phyloP scores from a whole-genome alignment of 2,329 filamentous ascomycete species.

The Colletotrichum australisinense region DNA sequence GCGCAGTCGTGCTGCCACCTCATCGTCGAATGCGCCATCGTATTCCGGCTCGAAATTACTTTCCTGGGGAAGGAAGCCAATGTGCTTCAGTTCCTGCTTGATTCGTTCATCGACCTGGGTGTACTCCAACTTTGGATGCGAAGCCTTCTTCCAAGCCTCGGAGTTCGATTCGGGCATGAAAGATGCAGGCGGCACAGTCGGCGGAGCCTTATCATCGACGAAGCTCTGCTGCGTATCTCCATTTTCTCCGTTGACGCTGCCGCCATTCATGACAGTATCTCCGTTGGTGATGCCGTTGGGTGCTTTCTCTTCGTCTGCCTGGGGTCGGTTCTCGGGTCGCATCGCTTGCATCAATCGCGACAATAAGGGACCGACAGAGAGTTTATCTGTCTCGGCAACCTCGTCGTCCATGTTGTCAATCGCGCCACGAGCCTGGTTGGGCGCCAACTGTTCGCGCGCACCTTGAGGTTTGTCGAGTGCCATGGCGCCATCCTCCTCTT shows the following conservation, averaged over 20 bases:
- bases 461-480: constrained; percentile 74
- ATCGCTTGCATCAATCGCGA: constrained; percentile 84
- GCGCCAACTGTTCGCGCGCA: constrained; percentile 73
- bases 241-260: constrained; percentile 60
- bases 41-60: constrained; percentile 75
- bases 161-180: constrained; percentile 82
- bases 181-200: constrained; percentile 73
- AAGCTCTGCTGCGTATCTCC: constrained; percentile 46
- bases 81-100: constrained; percentile 89
- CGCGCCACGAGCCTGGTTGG: constrained; percentile 85
- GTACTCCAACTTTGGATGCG: constrained; percentile 83
- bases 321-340: constrained; percentile 77
- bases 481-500: constrained; percentile 89
- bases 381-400: constrained; percentile 86
- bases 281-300: constrained; percentile 64
- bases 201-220: constrained; percentile 50
- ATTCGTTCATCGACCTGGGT: constrained; percentile 89
- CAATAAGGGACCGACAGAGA: constrained; percentile 89
- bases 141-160: constrained; percentile 83
- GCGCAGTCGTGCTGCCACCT: constrained; percentile 89
- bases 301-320: constrained; percentile 66
- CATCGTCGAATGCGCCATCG: constrained; percentile 91
- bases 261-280: constrained; percentile 62
- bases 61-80: constrained; percentile 84
- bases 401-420: constrained; percentile 91